These are phyloP conservation scores for Leccinum subtestaceum DNA, from an alignment of 768 basidiomycete species.

Conservation along the genomic window DNA sequence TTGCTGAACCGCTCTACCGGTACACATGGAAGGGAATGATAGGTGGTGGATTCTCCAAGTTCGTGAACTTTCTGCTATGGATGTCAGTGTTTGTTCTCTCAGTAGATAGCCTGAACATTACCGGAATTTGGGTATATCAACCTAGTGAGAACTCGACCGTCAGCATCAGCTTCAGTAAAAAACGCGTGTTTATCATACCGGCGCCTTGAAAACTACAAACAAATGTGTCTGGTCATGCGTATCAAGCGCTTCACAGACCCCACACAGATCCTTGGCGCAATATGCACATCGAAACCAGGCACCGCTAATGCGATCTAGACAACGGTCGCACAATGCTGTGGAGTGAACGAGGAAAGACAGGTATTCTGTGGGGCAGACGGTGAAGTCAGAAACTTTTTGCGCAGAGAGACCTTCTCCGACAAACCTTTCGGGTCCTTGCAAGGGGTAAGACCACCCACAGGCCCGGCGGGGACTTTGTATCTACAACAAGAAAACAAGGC, in stretches of 20 bases:
- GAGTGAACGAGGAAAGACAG: conserved; percentile 57
- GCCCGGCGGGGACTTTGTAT: conserved; percentile 63
- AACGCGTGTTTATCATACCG: conserved; percentile 41
- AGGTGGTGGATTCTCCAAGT: conserved; percentile 60
- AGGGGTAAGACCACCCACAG: conserved; percentile 37
- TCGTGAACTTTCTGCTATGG: conserved; percentile 45
- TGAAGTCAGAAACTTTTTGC: neutral
- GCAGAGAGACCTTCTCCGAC: neutral
- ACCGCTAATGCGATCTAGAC: conserved; percentile 78
- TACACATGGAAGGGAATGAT: conserved; percentile 66
- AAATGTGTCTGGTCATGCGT: conserved; percentile 81
- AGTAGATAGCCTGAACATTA: conserved; percentile 31
- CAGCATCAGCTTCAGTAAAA: neutral
- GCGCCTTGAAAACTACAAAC: conserved; percentile 86
- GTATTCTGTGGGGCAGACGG: conserved; percentile 47
- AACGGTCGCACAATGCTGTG: conserved; percentile 81
- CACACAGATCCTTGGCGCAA: conserved; percentile 85
- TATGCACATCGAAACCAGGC: conserved; percentile 91
- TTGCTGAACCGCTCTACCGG: conserved; percentile 24
- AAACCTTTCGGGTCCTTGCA: conserved; percentile 57
- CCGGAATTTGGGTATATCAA: conserved; percentile 76
- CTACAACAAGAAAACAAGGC: conserved; percentile 34
- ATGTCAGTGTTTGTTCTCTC: conserved; percentile 9
- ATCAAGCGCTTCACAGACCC: conserved; percentile 74
- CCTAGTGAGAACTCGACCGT: conserved; percentile 35